Conservation (phyloP, 2,329 filamentous ascomycete species). For the Cladosporium cucumerinum region DNA sequence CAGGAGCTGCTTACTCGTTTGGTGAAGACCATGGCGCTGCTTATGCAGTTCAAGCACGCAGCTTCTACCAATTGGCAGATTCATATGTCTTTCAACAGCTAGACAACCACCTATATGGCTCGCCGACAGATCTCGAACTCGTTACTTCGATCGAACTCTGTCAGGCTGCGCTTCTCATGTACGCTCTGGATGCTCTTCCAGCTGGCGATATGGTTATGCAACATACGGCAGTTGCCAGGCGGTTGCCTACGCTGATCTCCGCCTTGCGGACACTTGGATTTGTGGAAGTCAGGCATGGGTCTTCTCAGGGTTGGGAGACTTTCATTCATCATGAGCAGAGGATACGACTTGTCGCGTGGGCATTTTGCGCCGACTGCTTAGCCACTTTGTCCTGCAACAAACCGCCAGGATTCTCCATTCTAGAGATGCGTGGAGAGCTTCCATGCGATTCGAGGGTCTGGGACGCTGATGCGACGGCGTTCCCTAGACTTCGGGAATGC, state of each 20-base stretch:
- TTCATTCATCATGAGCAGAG: constrained; percentile 15
- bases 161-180: constrained; percentile 17
- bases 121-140: neutral
- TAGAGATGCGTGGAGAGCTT: constrained; percentile 14
- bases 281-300: neutral
- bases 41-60: neutral
- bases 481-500: neutral
- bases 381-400: constrained; percentile 15
- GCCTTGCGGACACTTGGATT: constrained; percentile 7
- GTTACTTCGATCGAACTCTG: neutral
- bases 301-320: neutral
- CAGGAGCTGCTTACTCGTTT: constrained; percentile 13
- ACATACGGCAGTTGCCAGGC: neutral
- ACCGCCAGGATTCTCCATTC: constrained; percentile 6
- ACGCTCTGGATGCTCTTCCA: constrained; percentile 6
- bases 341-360: constrained; percentile 14
- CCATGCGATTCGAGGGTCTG: constrained; percentile 7
- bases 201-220: constrained; percentile 5
- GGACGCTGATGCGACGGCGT: constrained; percentile 1
- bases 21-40: neutral
- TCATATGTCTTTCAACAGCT: constrained; percentile 6
- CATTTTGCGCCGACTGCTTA: constrained; percentile 15
- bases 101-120: neutral
- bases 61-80: constrained; percentile 12
- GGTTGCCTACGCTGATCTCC: constrained; percentile 13